Percentiles rank a stretch among this genome's conserved stretches.
These are phyloP conservation scores for Iris pallida DNA, from an alignment of 116 monocot species.

Conservation along the genomic window DNA sequence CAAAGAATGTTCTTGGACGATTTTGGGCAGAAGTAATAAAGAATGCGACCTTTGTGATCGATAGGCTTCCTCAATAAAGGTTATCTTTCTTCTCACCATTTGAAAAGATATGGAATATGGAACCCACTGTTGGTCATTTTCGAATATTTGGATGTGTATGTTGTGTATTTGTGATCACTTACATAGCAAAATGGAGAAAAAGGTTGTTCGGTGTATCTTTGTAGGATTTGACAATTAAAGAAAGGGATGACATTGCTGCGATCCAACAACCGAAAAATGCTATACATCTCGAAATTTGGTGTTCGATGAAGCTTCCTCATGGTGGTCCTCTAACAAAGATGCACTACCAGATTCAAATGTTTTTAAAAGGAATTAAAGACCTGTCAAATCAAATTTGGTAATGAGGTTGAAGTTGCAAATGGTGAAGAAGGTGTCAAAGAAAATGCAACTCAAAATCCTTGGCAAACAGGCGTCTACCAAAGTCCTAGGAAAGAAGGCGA, in stretches of 20 bases:
- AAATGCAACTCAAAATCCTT: not conserved
- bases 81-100: not conserved
- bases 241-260: not conserved
- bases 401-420: not conserved
- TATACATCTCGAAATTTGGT: not conserved
- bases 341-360: not conserved
- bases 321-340: not conserved
- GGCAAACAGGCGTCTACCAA: not conserved
- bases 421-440: too few relatives aligned
- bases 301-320: not conserved
- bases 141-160: not conserved
- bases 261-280: not conserved
- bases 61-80: not conserved
- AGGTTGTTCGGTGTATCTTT: not conserved
- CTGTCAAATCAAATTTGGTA: not conserved
- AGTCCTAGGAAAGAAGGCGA: not conserved
- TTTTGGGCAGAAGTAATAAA: not conserved
- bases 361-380: not conserved
- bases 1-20: not conserved
- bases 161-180: not conserved
- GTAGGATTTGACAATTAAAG: not conserved
- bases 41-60: not conserved
- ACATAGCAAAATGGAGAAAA: not conserved
- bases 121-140: not conserved
- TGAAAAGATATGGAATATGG: not conserved